Evolutionary conservation across 306 rosid genomes (phyloP), one percentile per base, ranked within the genome.

Genomic region (Cicer bijugum): DNA sequence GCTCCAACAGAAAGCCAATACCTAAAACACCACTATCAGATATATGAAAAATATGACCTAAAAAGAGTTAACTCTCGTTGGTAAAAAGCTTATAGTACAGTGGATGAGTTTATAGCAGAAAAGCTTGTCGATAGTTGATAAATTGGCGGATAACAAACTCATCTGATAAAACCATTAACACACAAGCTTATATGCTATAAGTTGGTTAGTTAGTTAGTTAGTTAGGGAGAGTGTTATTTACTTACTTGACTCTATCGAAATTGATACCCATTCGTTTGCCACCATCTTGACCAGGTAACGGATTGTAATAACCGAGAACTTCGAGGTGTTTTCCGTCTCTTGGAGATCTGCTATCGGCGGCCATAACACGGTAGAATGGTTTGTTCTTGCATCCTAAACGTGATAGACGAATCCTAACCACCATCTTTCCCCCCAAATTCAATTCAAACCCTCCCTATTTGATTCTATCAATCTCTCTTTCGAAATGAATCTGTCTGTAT

Each of bases 1-100:
- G 98, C 98, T 47, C 98, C 97, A 75, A 93, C 94, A 56, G 97
- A 93, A 12, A 93, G 85, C 98, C 98, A 93, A 79, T 93, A 93
- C 87, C 98, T 93, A 69, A 66, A 63, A 23, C 19, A 12, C 51
- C 5, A 14, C 7, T 12, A 67, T 65, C 33, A 19, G 53, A 37
- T 28, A 28, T 28, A 28, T 3, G 35, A 28, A 28, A 5, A 28
- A 28, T 28, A 28, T 28, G 35, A 4, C 35, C 35, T 28, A 28
- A 3, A 28, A 28, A 28, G 35, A 28, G 35, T 28, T 28, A 28
- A 28, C 35, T 3, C 35, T 23, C 33, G 2, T 23, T 23, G 33
- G 33, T 23, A 23, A 20, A 20, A 20, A 20, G 33, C 33, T 23
- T 23, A 23, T 23, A 23, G 33, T 23, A 23, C 0, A 23, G 33